Base-by-base conservation (phyloP, 140 eudicot genomes). In the Anethum foeniculum region DNA sequence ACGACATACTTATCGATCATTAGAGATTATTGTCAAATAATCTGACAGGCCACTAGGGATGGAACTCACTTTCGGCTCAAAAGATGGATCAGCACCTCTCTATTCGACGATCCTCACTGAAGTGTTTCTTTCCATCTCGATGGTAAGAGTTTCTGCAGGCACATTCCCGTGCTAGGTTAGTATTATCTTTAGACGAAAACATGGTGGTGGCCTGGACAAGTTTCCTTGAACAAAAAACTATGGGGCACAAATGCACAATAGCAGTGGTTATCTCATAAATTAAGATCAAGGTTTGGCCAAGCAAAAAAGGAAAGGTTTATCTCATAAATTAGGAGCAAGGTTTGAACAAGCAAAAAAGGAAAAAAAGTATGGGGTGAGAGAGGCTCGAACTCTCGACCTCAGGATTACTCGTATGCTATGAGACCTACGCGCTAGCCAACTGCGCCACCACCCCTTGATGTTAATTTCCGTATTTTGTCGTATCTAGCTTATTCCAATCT, bases 341-440 rank as follows among this genome's bases (percentile, higher is more conserved):
- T 34, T n/a, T 6, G 65, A 13, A 28, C 28, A 56, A 21, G 65
- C 10, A 56, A n/a, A 56, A 56, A 56, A 39, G 43, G 2, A 19
- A 41, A 41, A 71, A 71, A 7, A 38, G 0, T 4, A 4, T 75
- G 79, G 79, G 79, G 79, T 75, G 79, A 75, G 79, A 75, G 79
- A 75, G 79, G 79, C 79, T 75, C 62, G 79, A 75, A 75, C 79
- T 75, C 79, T 75, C 79, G 79, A 75, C 79, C 79, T 75, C 79
- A 75, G 79, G 79, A 75, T 75, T 0, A 14, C 79, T 75, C 79
- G 15, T 19, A 75, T 46, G 79, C 79, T 46, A 75, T 75, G 79
- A 75, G 64, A 75, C 79, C 79, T 48, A 75, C 78, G 78, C 78
- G 78, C 78, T 74, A 74, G 78, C 78, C 78, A 74, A 74, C 78